Percentiles rank a stretch among this genome's conserved stretches.
Evolutionary conservation across 1,284 basidiomycete genomes (phyloP).

Genomic region (Agaricales sp.): DNA sequence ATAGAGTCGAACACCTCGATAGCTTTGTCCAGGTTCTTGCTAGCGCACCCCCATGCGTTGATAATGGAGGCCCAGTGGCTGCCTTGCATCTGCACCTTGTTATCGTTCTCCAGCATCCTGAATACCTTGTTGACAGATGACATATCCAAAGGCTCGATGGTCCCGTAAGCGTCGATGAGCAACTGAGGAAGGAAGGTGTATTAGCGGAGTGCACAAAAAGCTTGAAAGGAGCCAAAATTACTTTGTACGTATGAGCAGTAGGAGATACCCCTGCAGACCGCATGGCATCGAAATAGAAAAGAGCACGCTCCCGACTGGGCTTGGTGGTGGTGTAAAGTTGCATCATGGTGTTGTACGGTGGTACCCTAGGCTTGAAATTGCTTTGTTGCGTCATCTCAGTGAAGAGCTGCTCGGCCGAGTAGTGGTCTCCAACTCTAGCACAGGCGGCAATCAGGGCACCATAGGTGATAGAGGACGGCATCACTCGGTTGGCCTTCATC

Average conservation of each 20-base stretch:
- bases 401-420: constrained; percentile 78
- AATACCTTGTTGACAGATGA: constrained; percentile 70
- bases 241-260: constrained; percentile 89
- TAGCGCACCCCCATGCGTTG: constrained; percentile 80
- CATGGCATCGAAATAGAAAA: constrained; percentile 75
- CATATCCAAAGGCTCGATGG: constrained; percentile 79
- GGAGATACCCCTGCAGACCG: constrained; percentile 55
- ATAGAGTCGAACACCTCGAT: constrained; percentile 77
- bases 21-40: constrained; percentile 72
- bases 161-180: constrained; percentile 84
- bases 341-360: constrained; percentile 98
- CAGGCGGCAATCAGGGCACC: constrained; percentile 94
- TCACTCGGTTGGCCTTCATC: constrained; percentile 63
- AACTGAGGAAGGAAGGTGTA: constrained; percentile 38
- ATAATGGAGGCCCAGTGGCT: constrained; percentile 91
- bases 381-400: constrained; percentile 70
- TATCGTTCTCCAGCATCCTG: constrained; percentile 43
- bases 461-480: constrained; percentile 85
- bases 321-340: constrained; percentile 90
- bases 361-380: constrained; percentile 82
- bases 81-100: constrained; percentile 56
- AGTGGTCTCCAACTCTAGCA: constrained; percentile 85
- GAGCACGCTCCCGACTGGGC: constrained; percentile 70
- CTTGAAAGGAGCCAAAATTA: constrained; percentile 19
- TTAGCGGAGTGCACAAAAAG: constrained; percentile 3